Conservation (phyloP, 2,329 filamentous ascomycete genomes). For the Sclerotinia subarctica region DNA sequence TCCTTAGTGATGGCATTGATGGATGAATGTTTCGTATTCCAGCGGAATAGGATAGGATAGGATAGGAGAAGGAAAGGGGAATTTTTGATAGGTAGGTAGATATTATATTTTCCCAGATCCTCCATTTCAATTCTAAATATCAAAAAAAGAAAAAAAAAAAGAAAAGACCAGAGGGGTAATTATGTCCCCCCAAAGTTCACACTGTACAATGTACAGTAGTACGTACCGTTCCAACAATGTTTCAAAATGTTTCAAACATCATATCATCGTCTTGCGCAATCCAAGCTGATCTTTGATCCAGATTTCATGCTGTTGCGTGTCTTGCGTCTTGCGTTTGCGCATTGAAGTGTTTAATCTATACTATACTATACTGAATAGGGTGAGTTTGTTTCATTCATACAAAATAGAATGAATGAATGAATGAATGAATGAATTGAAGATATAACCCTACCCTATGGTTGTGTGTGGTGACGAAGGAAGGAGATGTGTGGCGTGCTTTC, state of each 20-base stretch:
- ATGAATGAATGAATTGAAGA: too few relatives aligned
- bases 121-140: too few relatives aligned
- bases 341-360: neutral
- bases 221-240: neutral
- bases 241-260: neutral
- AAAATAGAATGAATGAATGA: too few relatives aligned
- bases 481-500: neutral
- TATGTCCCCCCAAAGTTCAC: neutral
- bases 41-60: too few relatives aligned
- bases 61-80: neutral
- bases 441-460: too few relatives aligned
- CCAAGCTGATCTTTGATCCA: conserved; percentile 10
- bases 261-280: conserved; percentile 14
- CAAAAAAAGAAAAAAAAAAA: neutral
- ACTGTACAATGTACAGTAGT: neutral
- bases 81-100: too few relatives aligned
- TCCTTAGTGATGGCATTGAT: too few relatives aligned
- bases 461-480: neutral
- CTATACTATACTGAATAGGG: too few relatives aligned
- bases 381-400: too few relatives aligned
- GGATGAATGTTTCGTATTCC: neutral
- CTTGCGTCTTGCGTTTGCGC: too few relatives aligned
- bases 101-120: too few relatives aligned
- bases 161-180: neutral
- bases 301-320: neutral